These are phyloP conservation scores for Emergomyces pasteurianus DNA, from an alignment of 2,329 filamentous ascomycete species.

Conservation along the genomic window DNA sequence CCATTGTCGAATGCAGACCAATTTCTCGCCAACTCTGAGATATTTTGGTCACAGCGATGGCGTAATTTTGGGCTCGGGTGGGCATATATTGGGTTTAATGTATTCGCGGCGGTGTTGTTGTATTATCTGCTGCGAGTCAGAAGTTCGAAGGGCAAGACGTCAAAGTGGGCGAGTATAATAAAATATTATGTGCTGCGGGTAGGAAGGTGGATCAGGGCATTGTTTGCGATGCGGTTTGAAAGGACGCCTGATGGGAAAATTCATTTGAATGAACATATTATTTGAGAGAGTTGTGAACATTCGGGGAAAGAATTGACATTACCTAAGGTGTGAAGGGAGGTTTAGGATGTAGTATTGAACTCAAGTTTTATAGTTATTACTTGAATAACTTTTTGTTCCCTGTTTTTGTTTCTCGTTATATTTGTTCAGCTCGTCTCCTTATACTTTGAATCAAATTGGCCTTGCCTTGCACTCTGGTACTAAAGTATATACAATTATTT, in stretches of 20 bases:
- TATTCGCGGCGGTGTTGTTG: conserved; percentile 42
- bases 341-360: not conserved
- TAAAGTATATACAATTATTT: too few species aligned
- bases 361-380: not conserved
- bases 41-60: conserved; percentile 50
- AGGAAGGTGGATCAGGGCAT: conserved; percentile 6
- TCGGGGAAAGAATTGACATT: not conserved
- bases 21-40: conserved; percentile 34
- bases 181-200: conserved; percentile 7
- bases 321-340: not conserved
- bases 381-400: not conserved
- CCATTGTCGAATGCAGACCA: conserved; percentile 27
- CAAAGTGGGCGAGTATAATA: conserved; percentile 5
- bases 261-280: conserved; percentile 8
- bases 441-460: not conserved
- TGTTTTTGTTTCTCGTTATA: not conserved
- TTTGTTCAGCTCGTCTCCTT: too few species aligned
- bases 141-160: conserved; percentile 5
- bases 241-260: conserved; percentile 8
- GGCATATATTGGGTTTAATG: conserved; percentile 48
- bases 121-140: conserved; percentile 38
- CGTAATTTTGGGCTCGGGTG: conserved; percentile 56
- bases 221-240: conserved; percentile 9
- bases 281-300: not conserved
- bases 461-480: not conserved